Conservation (phyloP, 148 eudicot genomes). For the Dianthus caryophyllus region DNA sequence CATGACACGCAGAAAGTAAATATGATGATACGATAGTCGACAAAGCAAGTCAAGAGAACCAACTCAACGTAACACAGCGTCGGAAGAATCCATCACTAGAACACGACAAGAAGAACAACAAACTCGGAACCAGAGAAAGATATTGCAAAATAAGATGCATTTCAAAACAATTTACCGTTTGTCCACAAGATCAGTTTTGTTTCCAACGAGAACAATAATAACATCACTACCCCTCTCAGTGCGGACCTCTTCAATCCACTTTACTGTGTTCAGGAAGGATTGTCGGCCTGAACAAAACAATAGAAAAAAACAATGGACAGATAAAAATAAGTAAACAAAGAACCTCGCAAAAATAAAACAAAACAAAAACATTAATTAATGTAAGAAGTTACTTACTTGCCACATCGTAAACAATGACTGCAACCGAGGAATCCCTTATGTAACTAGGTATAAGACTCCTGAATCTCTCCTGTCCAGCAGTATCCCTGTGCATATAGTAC, state of each 20-base stretch:
- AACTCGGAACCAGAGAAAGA: slow-evolving; percentile 6
- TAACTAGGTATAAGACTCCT: slow-evolving; percentile 58
- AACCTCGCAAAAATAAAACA: background rate
- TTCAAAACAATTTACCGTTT: slow-evolving; percentile 39
- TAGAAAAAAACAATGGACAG: background rate
- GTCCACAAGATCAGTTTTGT: slow-evolving; percentile 67
- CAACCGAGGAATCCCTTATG: slow-evolving; percentile 61
- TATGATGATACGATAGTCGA: background rate
- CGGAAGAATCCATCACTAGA: background rate
- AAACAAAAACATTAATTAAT: slow-evolving; percentile 6
- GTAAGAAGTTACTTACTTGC: slow-evolving; percentile 36
- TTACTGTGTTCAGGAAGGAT: slow-evolving; percentile 50
- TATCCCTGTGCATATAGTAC: slow-evolving; percentile 39
- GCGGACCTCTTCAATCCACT: slow-evolving; percentile 68
- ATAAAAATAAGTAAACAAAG: slow-evolving; percentile 1
- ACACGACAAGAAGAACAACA: background rate
- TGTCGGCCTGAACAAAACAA: slow-evolving; percentile 38
- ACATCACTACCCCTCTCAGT: slow-evolving; percentile 67
- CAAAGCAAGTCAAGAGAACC: background rate
- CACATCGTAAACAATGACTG: slow-evolving; percentile 56
- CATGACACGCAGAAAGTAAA: slow-evolving; percentile 5
- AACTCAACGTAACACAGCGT: background rate
- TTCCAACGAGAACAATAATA: slow-evolving; percentile 55
- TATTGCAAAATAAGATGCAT: background rate
- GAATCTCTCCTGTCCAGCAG: slow-evolving; percentile 63